phyloP scores from a whole-genome alignment of 108 stramenopile genomes.

The Pseudonitzschia multistriata region DNA sequence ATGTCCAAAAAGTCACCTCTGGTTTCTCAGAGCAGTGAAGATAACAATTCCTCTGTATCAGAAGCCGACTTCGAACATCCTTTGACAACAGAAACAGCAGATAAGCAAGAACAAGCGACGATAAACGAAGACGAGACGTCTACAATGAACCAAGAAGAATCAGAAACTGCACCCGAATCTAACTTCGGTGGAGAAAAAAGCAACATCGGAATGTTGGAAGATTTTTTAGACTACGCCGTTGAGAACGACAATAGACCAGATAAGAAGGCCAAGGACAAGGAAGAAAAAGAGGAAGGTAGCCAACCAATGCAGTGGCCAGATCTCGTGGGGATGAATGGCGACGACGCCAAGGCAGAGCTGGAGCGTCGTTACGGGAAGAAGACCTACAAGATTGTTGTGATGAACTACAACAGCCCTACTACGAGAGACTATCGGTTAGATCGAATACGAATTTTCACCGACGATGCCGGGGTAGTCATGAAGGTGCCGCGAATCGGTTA shows the following conservation, averaged over 20 bases:
- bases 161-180: neutral
- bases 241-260: slow-evolving; percentile 10
- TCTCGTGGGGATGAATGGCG: neutral
- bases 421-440: neutral
- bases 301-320: neutral
- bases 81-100: neutral
- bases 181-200: neutral
- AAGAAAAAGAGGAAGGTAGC: slow-evolving; percentile 26
- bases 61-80: neutral
- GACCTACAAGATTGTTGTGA: neutral
- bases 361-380: neutral
- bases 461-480: neutral
- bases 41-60: no score
- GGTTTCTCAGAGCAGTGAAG: no score
- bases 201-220: no score
- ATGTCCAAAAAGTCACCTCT: neutral
- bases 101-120: neutral
- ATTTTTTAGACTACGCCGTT: neutral
- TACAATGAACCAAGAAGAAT: neutral
- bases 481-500: neutral
- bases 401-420: neutral
- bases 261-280: slow-evolving; percentile 15
- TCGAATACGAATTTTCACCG: slow-evolving; percentile 8
- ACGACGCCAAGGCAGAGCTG: neutral
- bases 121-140: neutral